Base-by-base conservation (phyloP, 1,284 basidiomycete genomes). In the Agaricales sp. region DNA sequence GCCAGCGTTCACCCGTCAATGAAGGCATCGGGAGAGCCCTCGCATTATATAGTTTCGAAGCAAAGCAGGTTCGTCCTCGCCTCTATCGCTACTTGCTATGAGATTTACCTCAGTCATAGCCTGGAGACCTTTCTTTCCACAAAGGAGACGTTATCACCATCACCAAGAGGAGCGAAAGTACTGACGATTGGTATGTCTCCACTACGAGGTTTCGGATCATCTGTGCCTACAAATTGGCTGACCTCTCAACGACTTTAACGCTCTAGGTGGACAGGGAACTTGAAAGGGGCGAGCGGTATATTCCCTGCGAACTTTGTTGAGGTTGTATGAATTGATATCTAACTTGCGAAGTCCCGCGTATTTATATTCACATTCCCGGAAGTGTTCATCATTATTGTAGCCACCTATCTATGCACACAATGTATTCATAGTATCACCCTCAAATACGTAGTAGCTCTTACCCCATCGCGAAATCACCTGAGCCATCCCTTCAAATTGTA, bases 61-160 rank as follows among this genome's bases (percentile, higher is more conserved):
- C 84, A 4, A 74, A 82, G 3, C 80, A 90, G 70, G 77, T 82
- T 55, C 45, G 68, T 59, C 26, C 35, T 46, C 44, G n/a, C 23
- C 43, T 23, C 22, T 37, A 35, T 14, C 41, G 20, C 20, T 19
- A 19, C 13, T 43, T 43, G 11, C 20, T n/a, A n/a, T n/a, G n/a
- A n/a, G 41, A 16, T 43, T 19, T 43, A 11, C 8, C 41, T 21
- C 20, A 11, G 13, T 11, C 41, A 43, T 53, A 90, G 83, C 57
- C 69, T 11, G 91, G 87, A 1, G 92, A 96, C 65, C 62, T 96
- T 39, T 83, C 85, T 1, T 88, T 96, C 62, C 73, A 68, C n/a
- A 90, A 86, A 62, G 90, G 90, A 1, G 83, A 94, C 54, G 75
- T 93, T 14, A 83, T 96, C 50, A 74, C 69, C 8, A 74, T 95